Base-by-base conservation (phyloP, 495 filamentous ascomycete species). In the Penicillium egyptiacum region DNA sequence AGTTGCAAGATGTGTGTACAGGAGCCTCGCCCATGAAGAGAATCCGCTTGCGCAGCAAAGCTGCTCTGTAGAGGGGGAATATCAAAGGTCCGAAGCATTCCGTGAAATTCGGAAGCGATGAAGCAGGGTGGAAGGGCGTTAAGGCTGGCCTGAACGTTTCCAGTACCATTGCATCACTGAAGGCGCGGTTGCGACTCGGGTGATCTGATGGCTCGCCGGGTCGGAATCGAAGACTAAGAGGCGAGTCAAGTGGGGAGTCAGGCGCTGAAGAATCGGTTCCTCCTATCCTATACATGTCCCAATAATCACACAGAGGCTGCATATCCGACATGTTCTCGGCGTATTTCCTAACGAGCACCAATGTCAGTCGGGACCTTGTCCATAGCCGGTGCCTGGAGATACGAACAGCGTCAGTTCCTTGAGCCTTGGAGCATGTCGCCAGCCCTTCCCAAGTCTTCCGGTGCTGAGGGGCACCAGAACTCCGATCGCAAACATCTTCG, bases 401-500 rank as follows among this genome's bases (percentile, higher is more conserved):
- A 75, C 79, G 59, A 73, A 90, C 85, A 74, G 76, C 19, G 91
- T 89, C 64, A 98, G 78, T 17, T 84, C 77, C 74, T 89, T 88
- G 53, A 98, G 69, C 10, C 79, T 81, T 25, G 86, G 80, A 17
- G 91, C 93, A 73, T 96, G 90, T 61, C 86, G 84, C 94, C 94
- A 98, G 61, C 86, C 87, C 63, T 91, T 85, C 10, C 94, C 94
- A 25, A 97, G 78, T 50, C 92, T 83, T 20, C 93, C 92, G 68
- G 90, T 88, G 68, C 86, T 93, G 50, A 96, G 72, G 1, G 91
- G 90, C 10, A 97, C 91, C 57, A 98, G 74, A 20, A 89, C 84
- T 16, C 94, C 94, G 20, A 97, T 91, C 16, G 92, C 89, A 51
- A 97, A 85, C 85, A 97, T 96, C 56, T 87, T 81, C 48, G 94